Evolutionary conservation across 2,329 filamentous ascomycete species (phyloP).

Genomic region (Trichoderma sp.): DNA sequence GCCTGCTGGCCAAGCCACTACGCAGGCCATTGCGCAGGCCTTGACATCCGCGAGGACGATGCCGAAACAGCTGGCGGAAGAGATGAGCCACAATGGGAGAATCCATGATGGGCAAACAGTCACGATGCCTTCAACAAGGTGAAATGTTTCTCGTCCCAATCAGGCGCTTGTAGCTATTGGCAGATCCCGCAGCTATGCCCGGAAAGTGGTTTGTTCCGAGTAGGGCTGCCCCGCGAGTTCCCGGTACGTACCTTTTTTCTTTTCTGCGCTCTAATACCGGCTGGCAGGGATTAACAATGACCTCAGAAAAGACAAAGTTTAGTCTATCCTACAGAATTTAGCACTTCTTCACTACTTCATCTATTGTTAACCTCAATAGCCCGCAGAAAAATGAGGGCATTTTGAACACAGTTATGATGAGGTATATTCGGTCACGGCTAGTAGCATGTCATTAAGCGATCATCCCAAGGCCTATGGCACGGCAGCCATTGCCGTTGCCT

Average conservation of each 20-base stretch:
- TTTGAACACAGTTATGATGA: background rate
- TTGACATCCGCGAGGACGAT: constrained; percentile 46
- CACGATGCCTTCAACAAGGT: constrained; percentile 12
- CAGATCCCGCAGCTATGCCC: constrained; percentile 3
- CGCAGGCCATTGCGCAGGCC: constrained; percentile 31
- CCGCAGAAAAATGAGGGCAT: background rate
- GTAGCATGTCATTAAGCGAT: constrained; percentile 59
- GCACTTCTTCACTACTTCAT: background rate
- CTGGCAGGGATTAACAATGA: constrained; percentile 29
- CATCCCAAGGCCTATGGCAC: constrained; percentile 64
- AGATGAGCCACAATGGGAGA: constrained; percentile 75
- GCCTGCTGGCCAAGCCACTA: constrained; percentile 25
- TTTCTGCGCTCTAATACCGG: background rate
- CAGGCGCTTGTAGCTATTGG: background rate
- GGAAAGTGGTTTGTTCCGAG: constrained; percentile 18
- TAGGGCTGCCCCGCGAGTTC: constrained; percentile 15
- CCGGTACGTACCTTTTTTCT: constrained; percentile 15
- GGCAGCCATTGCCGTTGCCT: constrained; percentile 69
- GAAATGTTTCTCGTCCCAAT: background rate
- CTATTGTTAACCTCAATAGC: background rate
- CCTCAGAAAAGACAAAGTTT: constrained; percentile 26
- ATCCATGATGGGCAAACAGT: constrained; percentile 63
- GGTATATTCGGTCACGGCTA: background rate
- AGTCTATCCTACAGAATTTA: constrained; percentile 4
- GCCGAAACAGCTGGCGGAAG: constrained; percentile 82